Evolutionary conservation across 495 filamentous ascomycete genomes (phyloP).

Genomic region (Annulohypoxylon bovei): DNA sequence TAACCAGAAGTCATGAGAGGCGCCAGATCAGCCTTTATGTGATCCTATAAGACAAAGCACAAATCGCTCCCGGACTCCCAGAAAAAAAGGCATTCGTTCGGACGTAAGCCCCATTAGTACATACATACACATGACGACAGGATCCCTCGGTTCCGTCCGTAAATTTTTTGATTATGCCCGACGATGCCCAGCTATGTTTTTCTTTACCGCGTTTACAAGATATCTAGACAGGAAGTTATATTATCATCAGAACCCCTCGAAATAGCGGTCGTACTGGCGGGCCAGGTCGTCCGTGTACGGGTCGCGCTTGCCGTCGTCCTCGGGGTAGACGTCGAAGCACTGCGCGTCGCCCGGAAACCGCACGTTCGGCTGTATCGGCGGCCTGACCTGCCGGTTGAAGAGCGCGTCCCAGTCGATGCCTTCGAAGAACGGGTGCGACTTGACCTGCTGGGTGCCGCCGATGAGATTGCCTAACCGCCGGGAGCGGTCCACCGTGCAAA

Average conservation of each 20-base stretch:
- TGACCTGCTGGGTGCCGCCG: conserved; percentile 83
- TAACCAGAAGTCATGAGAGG: conserved; percentile 1
- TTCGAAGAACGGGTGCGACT: conserved; percentile 86
- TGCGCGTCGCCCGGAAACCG: conserved; percentile 82
- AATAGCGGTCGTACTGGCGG: conserved; percentile 78
- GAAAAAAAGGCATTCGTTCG: conserved; percentile 19
- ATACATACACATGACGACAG: conserved; percentile 6
- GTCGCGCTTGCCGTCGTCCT: conserved; percentile 62
- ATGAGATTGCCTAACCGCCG: conserved; percentile 89
- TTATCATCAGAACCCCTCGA: conserved; percentile 75
- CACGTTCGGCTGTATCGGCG: conserved; percentile 87
- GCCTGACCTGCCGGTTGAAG: conserved; percentile 72
- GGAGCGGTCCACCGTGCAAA: conserved; percentile 90
- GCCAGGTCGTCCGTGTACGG: conserved; percentile 78
- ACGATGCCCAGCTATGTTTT: neutral
- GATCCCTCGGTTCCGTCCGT: conserved; percentile 2
- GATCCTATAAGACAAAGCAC: conserved; percentile 27
- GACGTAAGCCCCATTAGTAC: conserved; percentile 24
- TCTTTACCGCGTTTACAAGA: conserved; percentile 1
- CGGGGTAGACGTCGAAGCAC: conserved; percentile 89
- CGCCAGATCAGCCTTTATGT: conserved; percentile 18
- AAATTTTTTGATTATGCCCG: neutral
- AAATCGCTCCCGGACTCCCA: conserved; percentile 29
- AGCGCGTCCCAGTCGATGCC: conserved; percentile 87
- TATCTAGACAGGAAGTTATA: neutral